Evolutionary conservation across 108 stramenopile genomes (phyloP).

Genomic region (Skeletonema menzelii): DNA sequence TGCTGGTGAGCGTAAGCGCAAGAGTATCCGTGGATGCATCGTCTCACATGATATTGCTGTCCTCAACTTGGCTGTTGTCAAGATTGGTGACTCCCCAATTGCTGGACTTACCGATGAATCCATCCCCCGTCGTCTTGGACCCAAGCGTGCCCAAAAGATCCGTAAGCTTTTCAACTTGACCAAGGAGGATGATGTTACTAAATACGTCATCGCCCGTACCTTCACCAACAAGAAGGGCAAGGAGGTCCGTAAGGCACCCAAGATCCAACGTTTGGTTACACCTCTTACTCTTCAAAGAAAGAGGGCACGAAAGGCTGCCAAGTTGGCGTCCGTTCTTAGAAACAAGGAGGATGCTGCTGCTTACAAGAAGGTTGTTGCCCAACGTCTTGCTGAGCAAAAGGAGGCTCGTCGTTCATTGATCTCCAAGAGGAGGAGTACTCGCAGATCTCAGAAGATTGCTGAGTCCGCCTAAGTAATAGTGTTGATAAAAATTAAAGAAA

Average conservation of each 20-base stretch:
- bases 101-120: slow-evolving; percentile 94
- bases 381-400: slow-evolving; percentile 93
- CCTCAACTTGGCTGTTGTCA: slow-evolving; percentile 97
- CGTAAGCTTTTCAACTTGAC: slow-evolving; percentile 99
- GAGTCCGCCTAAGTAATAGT: slow-evolving; percentile 15
- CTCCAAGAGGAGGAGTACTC: slow-evolving; percentile 97
- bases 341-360: slow-evolving; percentile 92
- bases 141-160: slow-evolving; percentile 99
- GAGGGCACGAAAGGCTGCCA: slow-evolving; percentile 84
- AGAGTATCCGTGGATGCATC: slow-evolving; percentile 99
- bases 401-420: slow-evolving; percentile 95
- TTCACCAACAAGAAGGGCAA: slow-evolving; percentile 98
- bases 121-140: slow-evolving; percentile 97
- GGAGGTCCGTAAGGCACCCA: slow-evolving; percentile 92
- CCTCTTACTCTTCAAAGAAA: slow-evolving; percentile 96
- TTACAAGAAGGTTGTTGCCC: slow-evolving; percentile 96
- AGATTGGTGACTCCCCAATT: slow-evolving; percentile 92
- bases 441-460: slow-evolving; percentile 78
- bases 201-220: slow-evolving; percentile 96
- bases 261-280: slow-evolving; percentile 99
- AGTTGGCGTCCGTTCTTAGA: slow-evolving; percentile 71
- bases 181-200: slow-evolving; percentile 99
- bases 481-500: slow-evolving; percentile 5
- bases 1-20: slow-evolving; percentile 99
- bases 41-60: slow-evolving; percentile 98